Evolutionary conservation across 2,329 filamentous ascomycete genomes (phyloP), one percentile per base, ranked within the genome.

Genomic region (Blastomyces percursus): DNA sequence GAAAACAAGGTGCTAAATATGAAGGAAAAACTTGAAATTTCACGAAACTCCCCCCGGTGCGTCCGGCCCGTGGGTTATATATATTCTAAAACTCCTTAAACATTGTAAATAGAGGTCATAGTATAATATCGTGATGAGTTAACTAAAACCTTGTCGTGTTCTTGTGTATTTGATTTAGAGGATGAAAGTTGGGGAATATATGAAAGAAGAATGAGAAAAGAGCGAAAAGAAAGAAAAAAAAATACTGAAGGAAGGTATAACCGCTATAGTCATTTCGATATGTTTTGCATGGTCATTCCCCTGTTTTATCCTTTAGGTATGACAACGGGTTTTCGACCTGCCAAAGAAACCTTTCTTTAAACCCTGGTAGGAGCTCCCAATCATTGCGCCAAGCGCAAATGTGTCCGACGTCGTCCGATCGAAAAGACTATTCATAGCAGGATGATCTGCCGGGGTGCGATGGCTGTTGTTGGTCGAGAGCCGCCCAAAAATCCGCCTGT

Each of bases 301-400:
- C 38, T 55, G 8, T 38, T 35, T 2, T 27, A 19, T 35, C 14
- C 30, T 3, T n/a, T 55, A 51, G 16, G 24, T 4, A 21, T 21
- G 30, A 11, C 52, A 11, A 30, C 32, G 32, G 12, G 5, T n/a
- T 9, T 38, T 55, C 19, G 52, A 55, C n/a, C 52, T 55, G 8
- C 30, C 9, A n/a, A 55, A 55, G 52, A 57, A 57, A 2, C 54
- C 54, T 42, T 42, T 57, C 54, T 42, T 57, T 11, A 57, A 57
- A 24, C 54, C 35, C 35, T 57, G 54, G 16, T 57, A 57, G 11
- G 54, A 57, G 27, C 35, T 57, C 12, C 35, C 54, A 57, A 57
- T 57, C 54, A 24, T 57, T 35, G 54, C 2, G 32, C 54, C 35
- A 42, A 57, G 12, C 21, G 35, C 54, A 40, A 57, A 40, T 27